phyloP scores from a whole-genome alignment of 345 rosid species.

The Fremontodendron californicum region DNA sequence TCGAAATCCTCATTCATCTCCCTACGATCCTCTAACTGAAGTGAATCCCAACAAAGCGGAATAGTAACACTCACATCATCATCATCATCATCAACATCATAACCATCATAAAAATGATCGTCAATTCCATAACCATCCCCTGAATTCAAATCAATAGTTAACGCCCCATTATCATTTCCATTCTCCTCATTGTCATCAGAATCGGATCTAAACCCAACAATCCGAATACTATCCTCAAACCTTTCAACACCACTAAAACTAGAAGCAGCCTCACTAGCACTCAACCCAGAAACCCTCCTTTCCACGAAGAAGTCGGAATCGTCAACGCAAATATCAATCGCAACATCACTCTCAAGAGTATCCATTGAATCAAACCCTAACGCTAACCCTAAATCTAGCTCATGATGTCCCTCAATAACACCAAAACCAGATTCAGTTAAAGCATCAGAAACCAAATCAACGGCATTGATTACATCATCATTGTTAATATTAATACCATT shows the following conservation, averaged over 20 bases:
- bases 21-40: constrained; percentile 58
- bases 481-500: not conserved
- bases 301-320: constrained; percentile 47
- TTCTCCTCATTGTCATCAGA: constrained; percentile 37
- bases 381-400: constrained; percentile 29
- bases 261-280: constrained; percentile 35
- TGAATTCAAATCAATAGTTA: constrained; percentile 39
- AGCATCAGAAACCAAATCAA: constrained; percentile 34
- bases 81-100: constrained; percentile 36
- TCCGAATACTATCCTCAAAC: constrained; percentile 25
- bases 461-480: constrained; percentile 16
- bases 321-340: constrained; percentile 26
- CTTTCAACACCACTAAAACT: constrained; percentile 5
- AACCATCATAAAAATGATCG: constrained; percentile 24
- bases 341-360: constrained; percentile 29
- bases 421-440: constrained; percentile 38
- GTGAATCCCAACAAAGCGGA: constrained; percentile 75
- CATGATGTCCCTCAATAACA: constrained; percentile 34
- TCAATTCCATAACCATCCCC: constrained; percentile 42
- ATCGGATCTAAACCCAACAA: constrained; percentile 43
- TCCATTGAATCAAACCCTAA: constrained; percentile 45
- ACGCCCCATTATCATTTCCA: constrained; percentile 31
- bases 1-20: constrained; percentile 66
- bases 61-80: constrained; percentile 44
- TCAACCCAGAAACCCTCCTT: constrained; percentile 41